These are phyloP conservation scores for Wickerhamiella cacticola DNA, from an alignment of 805 yeast species.

Conservation along the genomic window DNA sequence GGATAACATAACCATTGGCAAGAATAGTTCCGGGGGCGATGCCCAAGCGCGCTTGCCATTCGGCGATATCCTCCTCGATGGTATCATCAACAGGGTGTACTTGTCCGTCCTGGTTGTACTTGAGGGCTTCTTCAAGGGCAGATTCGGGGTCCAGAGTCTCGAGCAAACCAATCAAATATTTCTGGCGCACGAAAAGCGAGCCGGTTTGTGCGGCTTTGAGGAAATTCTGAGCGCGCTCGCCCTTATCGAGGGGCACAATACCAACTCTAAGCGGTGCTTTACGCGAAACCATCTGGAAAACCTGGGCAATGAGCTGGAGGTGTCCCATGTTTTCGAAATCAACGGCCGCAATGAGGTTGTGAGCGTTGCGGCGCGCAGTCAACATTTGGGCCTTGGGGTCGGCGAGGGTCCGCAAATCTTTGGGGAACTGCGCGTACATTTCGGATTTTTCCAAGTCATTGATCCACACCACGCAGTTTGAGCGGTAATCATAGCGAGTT, in stretches of 20 bases:
- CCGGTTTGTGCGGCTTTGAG: constrained; percentile 17
- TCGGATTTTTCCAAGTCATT: constrained; percentile 63
- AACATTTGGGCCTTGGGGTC: constrained; percentile 31
- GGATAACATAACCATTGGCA: constrained; percentile 45
- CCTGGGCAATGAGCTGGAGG: constrained; percentile 34
- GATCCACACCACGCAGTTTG: constrained; percentile 46
- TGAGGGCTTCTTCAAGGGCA: constrained; percentile 17
- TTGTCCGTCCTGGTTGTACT: constrained; percentile 8
- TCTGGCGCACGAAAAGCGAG: constrained; percentile 19
- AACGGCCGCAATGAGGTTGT: constrained; percentile 58
- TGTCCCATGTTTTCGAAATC: constrained; percentile 46
- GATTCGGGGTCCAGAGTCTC: constrained; percentile 15
- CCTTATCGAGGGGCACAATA: constrained; percentile 46
- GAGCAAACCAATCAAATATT: constrained; percentile 16
- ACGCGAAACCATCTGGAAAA: constrained; percentile 29
- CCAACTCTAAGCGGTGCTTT: constrained; percentile 75
- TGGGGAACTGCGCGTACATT: constrained; percentile 38
- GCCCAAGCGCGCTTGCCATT: constrained; percentile 28
- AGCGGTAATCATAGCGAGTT: constrained; percentile 29
- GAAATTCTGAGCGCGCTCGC: constrained; percentile 19
- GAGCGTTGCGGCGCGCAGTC: constrained; percentile 56
- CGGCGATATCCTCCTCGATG: constrained; percentile 13
- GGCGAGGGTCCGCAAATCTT: constrained; percentile 38
- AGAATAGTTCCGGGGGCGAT: constrained; percentile 42
- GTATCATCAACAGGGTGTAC: constrained; percentile 10